A percentile compares a stretch with the other conserved stretches of the same genome.
phyloP scores from a whole-genome alignment of 2,329 filamentous ascomycete genomes.

The Fusarium lyarnte region DNA sequence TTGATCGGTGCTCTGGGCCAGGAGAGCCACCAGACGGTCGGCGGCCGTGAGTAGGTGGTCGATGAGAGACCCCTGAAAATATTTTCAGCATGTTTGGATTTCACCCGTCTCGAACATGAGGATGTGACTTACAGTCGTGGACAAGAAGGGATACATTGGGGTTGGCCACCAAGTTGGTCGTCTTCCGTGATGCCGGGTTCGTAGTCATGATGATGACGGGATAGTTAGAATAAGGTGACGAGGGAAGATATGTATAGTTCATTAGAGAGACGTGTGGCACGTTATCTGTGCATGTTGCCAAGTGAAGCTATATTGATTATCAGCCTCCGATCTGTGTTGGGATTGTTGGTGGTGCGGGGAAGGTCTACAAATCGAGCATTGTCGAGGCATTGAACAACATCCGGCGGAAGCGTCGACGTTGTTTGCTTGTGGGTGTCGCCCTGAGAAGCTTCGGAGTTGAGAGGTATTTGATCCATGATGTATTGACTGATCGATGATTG shows the following conservation, averaged over 20 bases:
- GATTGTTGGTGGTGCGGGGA: slow-evolving; percentile 24
- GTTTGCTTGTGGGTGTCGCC: slow-evolving; percentile 76
- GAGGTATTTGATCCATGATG: slow-evolving; percentile 70
- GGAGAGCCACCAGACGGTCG: slow-evolving; percentile 70
- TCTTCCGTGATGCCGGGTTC: slow-evolving; percentile 81
- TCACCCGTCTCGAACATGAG: background rate
- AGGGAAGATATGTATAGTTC: slow-evolving; percentile 98
- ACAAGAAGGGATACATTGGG: slow-evolving; percentile 93
- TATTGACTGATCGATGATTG: slow-evolving; percentile 12
- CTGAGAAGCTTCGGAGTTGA: slow-evolving; percentile 80
- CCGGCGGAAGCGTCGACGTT: slow-evolving; percentile 76
- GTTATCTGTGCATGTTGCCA: slow-evolving; percentile 87
- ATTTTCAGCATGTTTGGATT: background rate
- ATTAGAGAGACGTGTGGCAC: slow-evolving; percentile 94
- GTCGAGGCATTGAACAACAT: slow-evolving; percentile 90
- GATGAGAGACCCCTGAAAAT: slow-evolving; percentile 80
- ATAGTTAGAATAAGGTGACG: slow-evolving; percentile 71
- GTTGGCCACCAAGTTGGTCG: slow-evolving; percentile 82
- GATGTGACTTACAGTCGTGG: slow-evolving; percentile 75
- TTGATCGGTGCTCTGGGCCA: slow-evolving; percentile 72
- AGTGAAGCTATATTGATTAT: slow-evolving; percentile 75
- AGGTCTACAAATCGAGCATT: slow-evolving; percentile 89
- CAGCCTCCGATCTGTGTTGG: slow-evolving; percentile 6
- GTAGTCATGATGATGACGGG: slow-evolving; percentile 97
- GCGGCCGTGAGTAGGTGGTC: slow-evolving; percentile 77